phyloP scores from a whole-genome alignment of 2,329 filamentous ascomycete genomes.

The Penicillium frequentans region DNA sequence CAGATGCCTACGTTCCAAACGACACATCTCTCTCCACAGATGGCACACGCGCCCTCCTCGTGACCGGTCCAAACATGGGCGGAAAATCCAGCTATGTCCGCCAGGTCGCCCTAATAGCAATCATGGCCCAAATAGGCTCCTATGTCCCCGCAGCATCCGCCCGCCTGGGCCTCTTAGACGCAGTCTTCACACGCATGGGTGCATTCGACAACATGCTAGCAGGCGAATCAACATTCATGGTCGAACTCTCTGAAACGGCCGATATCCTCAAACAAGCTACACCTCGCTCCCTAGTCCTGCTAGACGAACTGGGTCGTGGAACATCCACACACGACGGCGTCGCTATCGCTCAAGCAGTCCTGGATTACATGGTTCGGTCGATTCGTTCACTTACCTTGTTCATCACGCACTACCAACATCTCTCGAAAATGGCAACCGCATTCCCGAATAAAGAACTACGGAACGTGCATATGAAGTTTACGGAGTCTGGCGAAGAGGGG shows the following conservation, averaged over 20 bases:
- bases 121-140: slow-evolving; percentile 92
- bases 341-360: slow-evolving; percentile 88
- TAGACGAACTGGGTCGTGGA: slow-evolving; percentile 91
- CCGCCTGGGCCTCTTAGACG: slow-evolving; percentile 78
- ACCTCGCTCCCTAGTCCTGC: slow-evolving; percentile 78
- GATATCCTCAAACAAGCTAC: slow-evolving; percentile 89
- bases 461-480: slow-evolving; percentile 96
- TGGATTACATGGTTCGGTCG: slow-evolving; percentile 77
- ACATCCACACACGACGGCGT: slow-evolving; percentile 95
- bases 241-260: slow-evolving; percentile 89
- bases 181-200: slow-evolving; percentile 93
- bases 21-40: slow-evolving; percentile 70
- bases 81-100: slow-evolving; percentile 98
- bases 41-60: slow-evolving; percentile 71
- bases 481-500: slow-evolving; percentile 58
- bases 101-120: slow-evolving; percentile 83
- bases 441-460: slow-evolving; percentile 66
- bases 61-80: slow-evolving; percentile 98
- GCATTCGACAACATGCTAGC: slow-evolving; percentile 95
- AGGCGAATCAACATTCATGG: slow-evolving; percentile 96
- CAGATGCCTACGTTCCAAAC: slow-evolving; percentile 89
- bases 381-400: slow-evolving; percentile 81
- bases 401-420: slow-evolving; percentile 95
- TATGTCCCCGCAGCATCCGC: slow-evolving; percentile 83
- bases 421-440: slow-evolving; percentile 70